phyloP scores from a whole-genome alignment of 2,329 filamentous ascomycete genomes.

The Ascochyta fabae region DNA sequence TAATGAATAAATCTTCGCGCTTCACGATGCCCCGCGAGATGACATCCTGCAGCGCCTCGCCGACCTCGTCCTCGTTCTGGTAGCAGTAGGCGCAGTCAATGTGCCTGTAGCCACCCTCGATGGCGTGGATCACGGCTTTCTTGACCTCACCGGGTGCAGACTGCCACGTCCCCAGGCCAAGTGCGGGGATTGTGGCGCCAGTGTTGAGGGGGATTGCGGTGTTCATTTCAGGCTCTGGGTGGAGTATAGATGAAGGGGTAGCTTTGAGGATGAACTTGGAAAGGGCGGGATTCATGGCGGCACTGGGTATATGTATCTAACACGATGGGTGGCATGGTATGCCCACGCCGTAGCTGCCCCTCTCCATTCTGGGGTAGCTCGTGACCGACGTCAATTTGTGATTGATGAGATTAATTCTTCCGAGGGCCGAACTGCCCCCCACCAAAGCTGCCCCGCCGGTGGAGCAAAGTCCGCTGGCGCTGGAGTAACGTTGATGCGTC shows the following conservation, averaged over 20 bases:
- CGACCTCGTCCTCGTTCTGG: slow-evolving; percentile 83
- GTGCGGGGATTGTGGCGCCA: slow-evolving; percentile 48
- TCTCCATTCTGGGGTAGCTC: slow-evolving; percentile 16
- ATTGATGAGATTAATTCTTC: slow-evolving; percentile 47
- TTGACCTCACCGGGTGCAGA: slow-evolving; percentile 55
- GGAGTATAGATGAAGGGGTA: slow-evolving; percentile 45
- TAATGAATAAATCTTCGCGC: slow-evolving; percentile 81
- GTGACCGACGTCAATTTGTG: slow-evolving; percentile 24
- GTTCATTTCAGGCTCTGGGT: slow-evolving; percentile 50
- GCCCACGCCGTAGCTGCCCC: slow-evolving; percentile 9
- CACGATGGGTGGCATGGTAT: slow-evolving; percentile 15
- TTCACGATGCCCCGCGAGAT: slow-evolving; percentile 71
- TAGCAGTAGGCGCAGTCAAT: slow-evolving; percentile 80
- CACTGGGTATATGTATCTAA: slow-evolving; percentile 36
- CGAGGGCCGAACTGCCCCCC: slow-evolving; percentile 32
- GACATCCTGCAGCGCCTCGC: slow-evolving; percentile 75
- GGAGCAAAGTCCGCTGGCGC: slow-evolving; percentile 21
- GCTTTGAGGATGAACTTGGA: slow-evolving; percentile 49
- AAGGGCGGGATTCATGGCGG: slow-evolving; percentile 48
- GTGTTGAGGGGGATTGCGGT: slow-evolving; percentile 50
- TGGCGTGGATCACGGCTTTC: slow-evolving; percentile 55
- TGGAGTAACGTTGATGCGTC: slow-evolving; percentile 24
- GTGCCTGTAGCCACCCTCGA: slow-evolving; percentile 58
- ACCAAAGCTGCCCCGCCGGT: slow-evolving; percentile 31
- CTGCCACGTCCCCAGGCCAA: slow-evolving; percentile 51